Evolutionary conservation across 768 basidiomycete genomes (phyloP).

Genomic region (Phanerochaete carnosa): DNA sequence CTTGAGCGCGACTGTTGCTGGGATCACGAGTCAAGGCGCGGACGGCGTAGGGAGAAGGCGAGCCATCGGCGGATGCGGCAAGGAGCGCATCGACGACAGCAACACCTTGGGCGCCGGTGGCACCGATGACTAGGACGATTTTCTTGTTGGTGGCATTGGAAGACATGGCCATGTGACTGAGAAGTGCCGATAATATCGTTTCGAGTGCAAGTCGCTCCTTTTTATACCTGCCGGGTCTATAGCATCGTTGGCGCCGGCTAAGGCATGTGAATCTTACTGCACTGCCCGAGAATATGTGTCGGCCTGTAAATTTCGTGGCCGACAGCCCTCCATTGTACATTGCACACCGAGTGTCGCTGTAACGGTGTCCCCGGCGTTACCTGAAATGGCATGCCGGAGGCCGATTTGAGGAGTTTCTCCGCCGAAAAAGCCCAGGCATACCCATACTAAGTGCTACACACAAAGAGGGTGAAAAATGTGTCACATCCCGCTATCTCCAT

Average conservation of each 20-base stretch:
- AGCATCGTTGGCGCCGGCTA: background rate
- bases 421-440: no score
- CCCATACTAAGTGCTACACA: no score
- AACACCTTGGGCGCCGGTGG: slow-evolving; percentile 41
- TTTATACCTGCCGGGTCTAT: background rate
- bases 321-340: no score
- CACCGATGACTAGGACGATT: slow-evolving; percentile 40
- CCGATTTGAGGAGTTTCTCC: no score
- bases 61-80: slow-evolving; percentile 28
- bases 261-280: background rate
- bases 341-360: no score
- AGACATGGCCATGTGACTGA: background rate
- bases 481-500: no score
- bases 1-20: slow-evolving; percentile 28
- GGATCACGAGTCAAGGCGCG: slow-evolving; percentile 38
- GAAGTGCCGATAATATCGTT: background rate
- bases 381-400: no score
- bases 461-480: no score
- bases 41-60: slow-evolving; percentile 36
- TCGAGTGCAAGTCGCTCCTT: background rate
- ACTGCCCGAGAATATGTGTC: background rate
- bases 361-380: no score
- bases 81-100: slow-evolving; percentile 36
- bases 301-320: no score
- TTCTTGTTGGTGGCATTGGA: slow-evolving; percentile 16